Conservation (phyloP, 257 asterid species). For the Scutellaria barbata region DNA sequence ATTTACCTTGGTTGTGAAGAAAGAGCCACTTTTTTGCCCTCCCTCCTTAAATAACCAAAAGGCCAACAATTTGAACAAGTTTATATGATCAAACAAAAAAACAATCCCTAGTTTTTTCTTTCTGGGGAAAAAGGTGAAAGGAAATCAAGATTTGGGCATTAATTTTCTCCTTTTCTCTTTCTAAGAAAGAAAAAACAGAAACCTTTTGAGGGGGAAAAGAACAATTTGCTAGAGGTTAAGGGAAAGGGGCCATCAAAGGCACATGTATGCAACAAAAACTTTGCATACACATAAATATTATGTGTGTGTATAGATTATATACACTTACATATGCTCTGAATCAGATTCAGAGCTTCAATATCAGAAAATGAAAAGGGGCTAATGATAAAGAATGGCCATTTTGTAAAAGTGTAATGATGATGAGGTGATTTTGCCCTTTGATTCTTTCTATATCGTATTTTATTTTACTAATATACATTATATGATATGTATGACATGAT, state of each 20-base stretch:
- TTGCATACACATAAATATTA: constrained; percentile 36
- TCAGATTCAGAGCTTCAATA: constrained; percentile 36
- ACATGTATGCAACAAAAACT: constrained; percentile 71
- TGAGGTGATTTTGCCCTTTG: background rate
- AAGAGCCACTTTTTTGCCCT: constrained; percentile 44
- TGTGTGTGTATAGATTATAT: constrained; percentile 22
- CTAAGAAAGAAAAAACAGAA: constrained; percentile 23
- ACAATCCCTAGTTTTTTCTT: constrained; percentile 26
- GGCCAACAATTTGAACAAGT: constrained; percentile 32
- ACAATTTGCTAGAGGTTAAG: constrained; percentile 42
- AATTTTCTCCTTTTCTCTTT: background rate
- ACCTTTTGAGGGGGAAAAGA: constrained; percentile 32
- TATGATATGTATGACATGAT: background rate
- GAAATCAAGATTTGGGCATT: constrained; percentile 33
- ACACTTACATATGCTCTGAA: constrained; percentile 21
- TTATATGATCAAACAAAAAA: constrained; percentile 41
- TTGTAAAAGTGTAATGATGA: constrained; percentile 41
- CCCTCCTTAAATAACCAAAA: constrained; percentile 34
- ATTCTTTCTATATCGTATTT: background rate
- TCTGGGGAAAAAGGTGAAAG: constrained; percentile 6
- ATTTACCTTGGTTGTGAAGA: constrained; percentile 61
- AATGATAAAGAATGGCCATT: constrained; percentile 37
- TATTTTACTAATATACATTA: background rate
- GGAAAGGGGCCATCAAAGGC: constrained; percentile 53
- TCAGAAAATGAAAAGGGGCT: constrained; percentile 20